Evolutionary conservation across 2,329 filamentous ascomycete species (phyloP), one percentile per base, ranked within the genome.

Genomic region (Diplocarpon rosae): DNA sequence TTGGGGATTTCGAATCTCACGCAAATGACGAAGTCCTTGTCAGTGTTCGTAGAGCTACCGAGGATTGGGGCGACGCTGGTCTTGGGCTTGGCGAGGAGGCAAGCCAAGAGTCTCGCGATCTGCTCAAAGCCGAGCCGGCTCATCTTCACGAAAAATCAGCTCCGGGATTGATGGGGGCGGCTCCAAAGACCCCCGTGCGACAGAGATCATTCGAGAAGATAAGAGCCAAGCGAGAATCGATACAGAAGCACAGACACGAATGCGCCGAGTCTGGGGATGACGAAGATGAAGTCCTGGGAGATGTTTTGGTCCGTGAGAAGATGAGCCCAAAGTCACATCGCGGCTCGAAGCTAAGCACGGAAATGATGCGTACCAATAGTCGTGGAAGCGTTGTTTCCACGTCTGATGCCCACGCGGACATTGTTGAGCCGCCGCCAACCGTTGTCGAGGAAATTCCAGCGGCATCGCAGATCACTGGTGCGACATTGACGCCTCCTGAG

Each of bases 291-390:
- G 90, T 95, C 58, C 72, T 93, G 5, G 88, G 85, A 7, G 70
- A 72, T 54, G 59, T 66, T 13, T 69, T 67, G 31, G 56, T 58
- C 3, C 47, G 52, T 38, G 59, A 61, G 31, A 56, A 63, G 64
- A 39, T 42, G 20, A 47, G 70, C 67, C 49, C 65, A 64, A 78
- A 79, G 13, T 69, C 71, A 31, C 72, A 85, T 17, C 82, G 84
- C 11, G 85, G 83, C 43, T 95, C 88, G 0, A 95, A 95, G 63
- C 75, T 96, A 1, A 88, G 88, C 1, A 92, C 88, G 39, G 90
- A 96, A 63, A 95, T 96, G 90, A 90, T 95, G 86, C 80, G 90
- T 38, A 93, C 90, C 15, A 94, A 95, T 62, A 95, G 87, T 59
- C 83, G 90, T 56, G 90, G 93, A 39, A 95, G 89, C 58, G 76